phyloP scores from a whole-genome alignment of 805 yeast genomes.

The Ascoidea asiatica region DNA sequence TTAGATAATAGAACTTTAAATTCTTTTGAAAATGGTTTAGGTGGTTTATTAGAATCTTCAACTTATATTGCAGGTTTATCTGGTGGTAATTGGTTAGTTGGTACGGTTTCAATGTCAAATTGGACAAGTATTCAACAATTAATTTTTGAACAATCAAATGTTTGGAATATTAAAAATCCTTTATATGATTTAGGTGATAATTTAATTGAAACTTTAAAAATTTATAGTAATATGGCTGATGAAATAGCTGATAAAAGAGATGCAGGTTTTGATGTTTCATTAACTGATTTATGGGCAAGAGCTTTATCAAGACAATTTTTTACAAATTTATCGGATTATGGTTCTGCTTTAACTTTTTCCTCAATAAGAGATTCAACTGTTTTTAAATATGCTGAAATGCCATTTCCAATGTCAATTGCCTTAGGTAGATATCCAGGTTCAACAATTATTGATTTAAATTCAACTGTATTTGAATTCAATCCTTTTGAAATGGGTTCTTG shows the following conservation, averaged over 20 bases:
- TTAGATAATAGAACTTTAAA: slow-evolving; percentile 56
- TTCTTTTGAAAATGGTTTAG: slow-evolving; percentile 42
- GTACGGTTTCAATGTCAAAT: slow-evolving; percentile 52
- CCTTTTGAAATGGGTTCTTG: slow-evolving; percentile 75
- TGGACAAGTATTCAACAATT: slow-evolving; percentile 60
- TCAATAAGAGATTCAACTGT: slow-evolving; percentile 31
- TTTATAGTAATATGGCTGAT: slow-evolving; percentile 23
- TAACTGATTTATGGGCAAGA: slow-evolving; percentile 59
- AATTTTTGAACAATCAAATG: slow-evolving; percentile 23
- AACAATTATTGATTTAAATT: slow-evolving; percentile 32
- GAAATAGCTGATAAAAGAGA: slow-evolving; percentile 28
- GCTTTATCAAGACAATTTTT: slow-evolving; percentile 51
- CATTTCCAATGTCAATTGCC: slow-evolving; percentile 35
- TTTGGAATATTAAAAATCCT: slow-evolving; percentile 58
- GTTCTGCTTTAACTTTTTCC: slow-evolving; percentile 31
- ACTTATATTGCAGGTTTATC: slow-evolving; percentile 67
- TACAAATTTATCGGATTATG: slow-evolving; percentile 31
- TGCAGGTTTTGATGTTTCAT: slow-evolving; percentile 41
- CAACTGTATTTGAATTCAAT: slow-evolving; percentile 31
- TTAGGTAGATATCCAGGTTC: slow-evolving; percentile 21
- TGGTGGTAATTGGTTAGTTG: slow-evolving; percentile 80
- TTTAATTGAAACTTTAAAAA: slow-evolving; percentile 31
- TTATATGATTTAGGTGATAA: slow-evolving; percentile 50
- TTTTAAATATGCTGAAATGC: slow-evolving; percentile 32
- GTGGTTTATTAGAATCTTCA: slow-evolving; percentile 60